Evolutionary conservation across 495 filamentous ascomycete genomes (phyloP).

Genomic region (Oidiodendron maius): DNA sequence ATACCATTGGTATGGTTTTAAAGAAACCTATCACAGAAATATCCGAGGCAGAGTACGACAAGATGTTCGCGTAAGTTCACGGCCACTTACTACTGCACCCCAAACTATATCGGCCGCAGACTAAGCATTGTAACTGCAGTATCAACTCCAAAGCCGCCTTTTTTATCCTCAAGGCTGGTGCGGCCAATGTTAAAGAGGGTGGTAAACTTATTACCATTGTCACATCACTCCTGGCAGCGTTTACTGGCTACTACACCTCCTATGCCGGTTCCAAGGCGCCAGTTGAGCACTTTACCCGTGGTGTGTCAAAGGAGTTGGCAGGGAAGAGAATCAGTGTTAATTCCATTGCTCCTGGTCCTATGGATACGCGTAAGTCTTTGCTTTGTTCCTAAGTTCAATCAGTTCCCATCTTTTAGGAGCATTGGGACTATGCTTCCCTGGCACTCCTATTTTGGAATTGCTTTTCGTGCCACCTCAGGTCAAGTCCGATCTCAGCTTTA

Average conservation of each 20-base stretch:
- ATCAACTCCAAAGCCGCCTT: constrained; percentile 35
- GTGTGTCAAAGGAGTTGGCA: constrained; percentile 35
- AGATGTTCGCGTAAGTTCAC: constrained; percentile 31
- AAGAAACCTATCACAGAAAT: constrained; percentile 13
- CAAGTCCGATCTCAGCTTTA: too few relatives aligned
- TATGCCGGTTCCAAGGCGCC: constrained; percentile 35
- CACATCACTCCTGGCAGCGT: constrained; percentile 31
- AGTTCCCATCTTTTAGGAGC: too few relatives aligned
- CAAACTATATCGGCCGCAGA: background rate
- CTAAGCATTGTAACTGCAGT: constrained; percentile 4
- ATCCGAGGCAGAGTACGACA: constrained; percentile 12
- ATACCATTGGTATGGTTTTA: constrained; percentile 24
- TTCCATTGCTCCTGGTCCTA: constrained; percentile 33
- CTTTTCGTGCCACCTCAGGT: too few relatives aligned
- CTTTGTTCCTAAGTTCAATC: too few relatives aligned
- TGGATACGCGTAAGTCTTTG: constrained; percentile 34
- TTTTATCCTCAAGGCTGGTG: constrained; percentile 32
- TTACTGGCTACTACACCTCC: constrained; percentile 34
- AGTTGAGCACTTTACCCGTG: constrained; percentile 35
- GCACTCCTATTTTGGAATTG: too few relatives aligned
- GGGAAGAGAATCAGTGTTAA: constrained; percentile 30
- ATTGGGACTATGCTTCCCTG: too few relatives aligned
- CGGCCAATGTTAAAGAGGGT: constrained; percentile 26
- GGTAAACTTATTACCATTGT: constrained; percentile 35
- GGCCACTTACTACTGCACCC: constrained; percentile 3